Conservation (phyloP, 805 yeast species). For the Starmerella floricola region DNA sequence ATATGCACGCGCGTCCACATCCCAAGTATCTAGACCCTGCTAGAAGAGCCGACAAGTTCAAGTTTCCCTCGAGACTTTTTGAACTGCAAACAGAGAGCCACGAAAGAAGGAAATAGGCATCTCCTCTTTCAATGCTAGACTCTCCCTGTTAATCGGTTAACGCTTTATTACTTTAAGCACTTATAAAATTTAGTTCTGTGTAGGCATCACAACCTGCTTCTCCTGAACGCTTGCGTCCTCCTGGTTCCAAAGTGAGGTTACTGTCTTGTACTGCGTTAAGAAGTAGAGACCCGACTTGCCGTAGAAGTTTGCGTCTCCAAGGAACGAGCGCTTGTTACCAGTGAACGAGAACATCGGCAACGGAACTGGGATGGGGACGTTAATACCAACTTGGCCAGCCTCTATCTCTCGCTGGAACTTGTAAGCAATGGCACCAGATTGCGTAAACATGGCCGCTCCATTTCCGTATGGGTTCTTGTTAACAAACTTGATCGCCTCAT, state of each 20-base stretch:
- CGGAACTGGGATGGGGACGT: slow-evolving; percentile 72
- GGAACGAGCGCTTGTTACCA: slow-evolving; percentile 61
- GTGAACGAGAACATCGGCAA: slow-evolving; percentile 73
- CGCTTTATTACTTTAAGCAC: no score
- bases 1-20: no score
- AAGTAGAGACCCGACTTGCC: slow-evolving; percentile 65
- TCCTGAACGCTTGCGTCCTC: slow-evolving; percentile 37
- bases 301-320: slow-evolving; percentile 69
- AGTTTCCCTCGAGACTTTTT: no score
- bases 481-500: slow-evolving; percentile 54
- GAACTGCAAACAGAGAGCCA: no score
- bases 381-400: slow-evolving; percentile 67
- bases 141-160: no score
- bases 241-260: slow-evolving; percentile 55
- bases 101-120: no score
- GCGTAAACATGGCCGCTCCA: slow-evolving; percentile 59
- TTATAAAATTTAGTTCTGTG: slow-evolving; percentile 32
- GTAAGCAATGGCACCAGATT: slow-evolving; percentile 57
- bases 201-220: slow-evolving; percentile 59
- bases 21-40: no score
- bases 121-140: no score
- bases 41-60: no score
- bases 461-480: slow-evolving; percentile 57
- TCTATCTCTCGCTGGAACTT: slow-evolving; percentile 56
- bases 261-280: slow-evolving; percentile 64